Evolutionary conservation across 2,329 filamentous ascomycete species (phyloP), one percentile per base, ranked within the genome.

Genomic region (Colletotrichum siamense): DNA sequence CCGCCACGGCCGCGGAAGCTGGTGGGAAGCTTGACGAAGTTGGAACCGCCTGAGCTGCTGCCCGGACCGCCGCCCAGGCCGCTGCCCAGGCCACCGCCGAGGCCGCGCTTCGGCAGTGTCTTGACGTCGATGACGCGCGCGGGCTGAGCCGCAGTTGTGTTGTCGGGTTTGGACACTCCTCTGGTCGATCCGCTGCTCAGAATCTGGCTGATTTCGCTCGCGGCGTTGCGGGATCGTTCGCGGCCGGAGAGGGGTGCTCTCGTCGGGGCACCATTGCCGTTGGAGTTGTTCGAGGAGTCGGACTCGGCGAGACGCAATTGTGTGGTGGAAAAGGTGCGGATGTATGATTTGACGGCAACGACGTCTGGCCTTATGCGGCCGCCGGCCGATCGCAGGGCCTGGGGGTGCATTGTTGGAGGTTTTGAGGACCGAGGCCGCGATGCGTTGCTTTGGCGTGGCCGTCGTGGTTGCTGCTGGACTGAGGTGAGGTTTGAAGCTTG

Each of bases 281-380:
- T 63, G 62, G 49, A 69, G 39, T 69, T 73, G 36, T 52, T 52
- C 44, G 73, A 70, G 65, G 77, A 71, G 73, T 69, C 73, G 68
- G 77, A 70, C 70, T 85, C 82, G 76, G 81, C 81, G 70, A 80
- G 79, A 64, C 82, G 79, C 77, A 81, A 80, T 80, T 83, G 83
- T 24, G 85, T 83, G 57, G 85, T 86, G 64, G 86, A 86, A 79
- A 87, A 85, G 73, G 82, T 79, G 61, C 83, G 83, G 71, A 84
- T 81, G 78, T 82, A 86, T 55, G 75, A 82, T 79, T 77, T 81
- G 61, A 85, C 75, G 44, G 83, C 79, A 34, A 82, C 74, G 10
- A 81, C 82, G 78, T 81, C 79, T 81, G 82, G 72, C 81, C 78
- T 81, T 77, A 84, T 81, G 69, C 84, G 84, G 76, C 79, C 79